Base-by-base conservation (phyloP, 2,329 filamentous ascomycete genomes). In the Aspergillus fructus region DNA sequence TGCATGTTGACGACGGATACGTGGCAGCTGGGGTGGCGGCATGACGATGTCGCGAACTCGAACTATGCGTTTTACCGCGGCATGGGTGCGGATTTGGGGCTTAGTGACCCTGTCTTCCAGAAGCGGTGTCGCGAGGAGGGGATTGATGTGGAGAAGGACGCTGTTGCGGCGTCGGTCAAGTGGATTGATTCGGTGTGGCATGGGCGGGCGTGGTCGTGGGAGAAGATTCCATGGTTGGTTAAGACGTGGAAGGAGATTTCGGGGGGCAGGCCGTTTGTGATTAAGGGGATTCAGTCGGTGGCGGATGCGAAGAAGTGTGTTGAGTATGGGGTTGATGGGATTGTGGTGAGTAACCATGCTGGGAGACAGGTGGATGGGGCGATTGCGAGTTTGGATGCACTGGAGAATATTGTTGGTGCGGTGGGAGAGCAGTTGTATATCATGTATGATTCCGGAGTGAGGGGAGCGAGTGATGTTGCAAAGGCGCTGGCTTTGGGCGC, bases 271-370 rank as follows among this genome's bases (percentile, higher is more conserved):
- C 85, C 66, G 63, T 90, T 77, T 75, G 87, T 62, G 49, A 71
- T 91, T 24, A 91, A 91, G 71, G 88, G 88, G 0, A 83, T 91
- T n/a, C 87, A 90, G 74, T 84, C 82, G 13, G 82, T 84, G 0
- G 76, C 78, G 41, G 89, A 91, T 70, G 88, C 88, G 13, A 76
- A 79, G 52, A 79, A 77, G 62, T 85, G 85, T 2, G 79, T 86
- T 37, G 79, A 87, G 51, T 66, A 79, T 12, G 87, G 85, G 0
- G 82, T 84, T 3, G 84, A 90, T 62, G 88, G 85, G 0, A 88
- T 91, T 48, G 80, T 91, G 1, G 77, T 91, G 2, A 84, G 81
- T 13, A 91, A 91, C 63, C 89, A 91, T 68, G 89, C 88, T 1
- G 88, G 88, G 0, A 72, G 88, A 19, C 84, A 87, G 69, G 82